These are phyloP conservation scores for Arctium lappa DNA, from an alignment of 129 eudicot species.

Conservation along the genomic window DNA sequence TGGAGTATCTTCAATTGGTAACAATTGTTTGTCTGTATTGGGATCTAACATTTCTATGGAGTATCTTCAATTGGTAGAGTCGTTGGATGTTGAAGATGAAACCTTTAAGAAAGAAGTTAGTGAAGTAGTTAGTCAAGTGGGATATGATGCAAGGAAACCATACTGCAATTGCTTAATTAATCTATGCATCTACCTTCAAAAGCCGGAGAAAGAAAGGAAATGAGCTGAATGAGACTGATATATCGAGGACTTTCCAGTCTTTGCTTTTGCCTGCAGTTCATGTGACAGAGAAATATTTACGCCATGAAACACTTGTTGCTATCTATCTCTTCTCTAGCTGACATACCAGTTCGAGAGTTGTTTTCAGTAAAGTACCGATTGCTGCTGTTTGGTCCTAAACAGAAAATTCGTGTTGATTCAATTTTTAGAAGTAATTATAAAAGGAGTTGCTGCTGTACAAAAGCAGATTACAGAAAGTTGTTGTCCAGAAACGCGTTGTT, in stretches of 20 bases:
- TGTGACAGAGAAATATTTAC: constrained; percentile 79
- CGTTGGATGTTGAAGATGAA: constrained; percentile 33
- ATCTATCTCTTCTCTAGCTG: constrained; percentile 68
- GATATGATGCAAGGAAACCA: constrained; percentile 56
- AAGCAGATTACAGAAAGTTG: no score
- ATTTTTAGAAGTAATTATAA: no score
- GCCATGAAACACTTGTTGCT: constrained; percentile 85
- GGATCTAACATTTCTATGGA: no score
- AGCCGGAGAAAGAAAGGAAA: constrained; percentile 48
- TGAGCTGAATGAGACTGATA: no score
- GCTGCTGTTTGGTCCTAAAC: constrained; percentile 35
- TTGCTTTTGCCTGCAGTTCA: constrained; percentile 80
- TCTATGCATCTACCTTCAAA: constrained; percentile 70
- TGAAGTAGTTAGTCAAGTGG: constrained; percentile 45
- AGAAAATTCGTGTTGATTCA: no score
- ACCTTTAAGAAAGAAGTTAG: constrained; percentile 43
- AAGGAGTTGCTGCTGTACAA: no score
- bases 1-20: no score
- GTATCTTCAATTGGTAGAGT: constrained; percentile 49
- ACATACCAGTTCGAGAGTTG: constrained; percentile 66
- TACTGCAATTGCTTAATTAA: constrained; percentile 85
- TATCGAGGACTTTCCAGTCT: constrained; percentile 54
- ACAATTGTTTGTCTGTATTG: no score
- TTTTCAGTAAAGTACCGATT: constrained; percentile 75
- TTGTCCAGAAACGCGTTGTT: no score